phyloP scores from a whole-genome alignment of 2,329 filamentous ascomycete genomes.

The Triangularia setosa region DNA sequence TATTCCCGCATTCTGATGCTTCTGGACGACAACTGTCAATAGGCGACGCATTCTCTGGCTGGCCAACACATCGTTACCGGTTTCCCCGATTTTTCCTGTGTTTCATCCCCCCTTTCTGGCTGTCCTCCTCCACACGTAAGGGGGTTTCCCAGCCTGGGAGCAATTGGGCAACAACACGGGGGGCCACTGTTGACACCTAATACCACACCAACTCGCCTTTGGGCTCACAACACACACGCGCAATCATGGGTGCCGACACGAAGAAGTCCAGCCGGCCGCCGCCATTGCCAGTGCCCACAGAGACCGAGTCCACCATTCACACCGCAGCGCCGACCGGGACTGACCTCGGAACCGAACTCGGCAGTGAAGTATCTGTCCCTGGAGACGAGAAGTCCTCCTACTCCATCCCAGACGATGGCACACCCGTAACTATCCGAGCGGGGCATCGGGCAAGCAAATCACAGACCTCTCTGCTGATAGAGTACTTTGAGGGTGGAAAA shows the following conservation, averaged over 20 bases:
- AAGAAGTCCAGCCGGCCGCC: conserved; percentile 43
- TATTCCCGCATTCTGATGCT: conserved; percentile 22
- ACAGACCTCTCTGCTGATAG: conserved; percentile 87
- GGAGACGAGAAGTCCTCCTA: conserved; percentile 70
- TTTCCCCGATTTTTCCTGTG: not conserved
- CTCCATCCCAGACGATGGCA: conserved; percentile 81
- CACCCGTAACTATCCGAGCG: conserved; percentile 87
- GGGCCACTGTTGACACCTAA: conserved; percentile 21
- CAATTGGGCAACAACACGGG: conserved; percentile 23
- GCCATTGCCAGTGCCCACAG: conserved; percentile 75
- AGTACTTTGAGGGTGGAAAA: conserved; percentile 87
- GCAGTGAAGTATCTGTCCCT: conserved; percentile 64
- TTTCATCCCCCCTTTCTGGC: conserved; percentile 1
- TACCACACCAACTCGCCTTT: conserved; percentile 12
- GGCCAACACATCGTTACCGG: conserved; percentile 7
- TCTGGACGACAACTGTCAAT: conserved; percentile 17
- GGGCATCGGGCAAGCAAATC: conserved; percentile 59
- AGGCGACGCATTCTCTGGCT: conserved; percentile 7
- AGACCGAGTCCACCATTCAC: conserved; percentile 58
- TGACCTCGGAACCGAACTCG: conserved; percentile 51
- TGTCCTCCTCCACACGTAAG: conserved; percentile 1
- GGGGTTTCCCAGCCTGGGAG: conserved; percentile 13
- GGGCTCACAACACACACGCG: conserved; percentile 12
- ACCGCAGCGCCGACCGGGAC: conserved; percentile 46
- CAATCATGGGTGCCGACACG: conserved; percentile 53